Evolutionary conservation across 1,284 basidiomycete species (phyloP), one percentile per base, ranked within the genome.

Genomic region (Marasmius fiardii): DNA sequence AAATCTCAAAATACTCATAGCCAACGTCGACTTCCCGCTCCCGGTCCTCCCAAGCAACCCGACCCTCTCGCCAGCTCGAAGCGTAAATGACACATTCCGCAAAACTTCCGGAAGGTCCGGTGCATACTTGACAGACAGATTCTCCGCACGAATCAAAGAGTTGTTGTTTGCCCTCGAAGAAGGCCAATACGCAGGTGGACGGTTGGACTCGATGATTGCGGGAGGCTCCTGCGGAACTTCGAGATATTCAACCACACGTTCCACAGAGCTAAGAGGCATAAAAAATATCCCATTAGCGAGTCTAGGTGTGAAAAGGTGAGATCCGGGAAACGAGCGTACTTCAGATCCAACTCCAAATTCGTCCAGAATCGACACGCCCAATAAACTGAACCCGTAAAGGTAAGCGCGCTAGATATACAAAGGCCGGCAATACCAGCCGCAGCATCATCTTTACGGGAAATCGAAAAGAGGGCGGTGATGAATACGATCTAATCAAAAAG

Each of bases 191-290:
- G 92, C 91, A 0, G 92, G 91, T 1, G 85, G 85, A 4, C 86
- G 80, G 51, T 77, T 78, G 0, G 77, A 78, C 55, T 87, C 82
- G 50, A 93, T 86, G 55, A 88, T 65, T 0, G 85, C 76, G 1
- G 92, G 85, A 3, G 92, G 85, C 67, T 95, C 94, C 65, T 92
- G 89, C 0, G 92, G 90, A n/a, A 95, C 76, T 52, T 90, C 81
- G 18, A 95, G 81, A 65, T 95, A 96, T 73, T 96, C 94, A 3
- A 91, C 82, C 5, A 95, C 80, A 56, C 94, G 87, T 70, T 97
- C 95, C 4, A 96, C 88, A 6, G 84, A 83, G 70, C 91, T 90
- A 63, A 11, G 55, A 11, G 63, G 11, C 4, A 10, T 31, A 4
- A 54, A 12, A 50, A 34, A 28, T 20, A n/a, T n/a, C n/a, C 21